These are phyloP conservation scores for Wickerhamomyces queroliae DNA, from an alignment of 805 yeast species.

Conservation along the genomic window DNA sequence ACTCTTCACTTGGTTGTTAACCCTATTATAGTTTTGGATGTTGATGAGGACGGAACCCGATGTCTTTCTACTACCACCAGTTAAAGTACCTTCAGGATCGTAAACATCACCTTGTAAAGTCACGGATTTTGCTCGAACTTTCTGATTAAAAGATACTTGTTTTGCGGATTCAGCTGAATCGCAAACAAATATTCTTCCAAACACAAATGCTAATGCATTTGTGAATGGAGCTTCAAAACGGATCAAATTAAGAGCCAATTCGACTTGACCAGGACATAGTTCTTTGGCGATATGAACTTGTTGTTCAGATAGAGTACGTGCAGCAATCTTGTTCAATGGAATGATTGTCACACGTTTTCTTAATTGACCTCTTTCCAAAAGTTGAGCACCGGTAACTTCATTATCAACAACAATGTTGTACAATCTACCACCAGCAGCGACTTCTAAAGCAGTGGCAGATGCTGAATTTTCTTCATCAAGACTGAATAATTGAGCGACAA, in stretches of 20 bases:
- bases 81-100: slow-evolving; percentile 92
- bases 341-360: slow-evolving; percentile 83
- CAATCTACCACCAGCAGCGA: slow-evolving; percentile 88
- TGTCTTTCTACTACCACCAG: slow-evolving; percentile 84
- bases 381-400: slow-evolving; percentile 76
- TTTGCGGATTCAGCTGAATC: slow-evolving; percentile 85
- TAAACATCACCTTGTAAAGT: slow-evolving; percentile 91
- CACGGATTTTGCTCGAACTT: slow-evolving; percentile 73
- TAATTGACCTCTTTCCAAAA: slow-evolving; percentile 73
- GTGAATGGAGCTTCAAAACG: slow-evolving; percentile 65
- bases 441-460: slow-evolving; percentile 80
- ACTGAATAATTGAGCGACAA: slow-evolving; percentile 79
- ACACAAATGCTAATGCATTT: slow-evolving; percentile 86
- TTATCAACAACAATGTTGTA: slow-evolving; percentile 89
- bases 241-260: slow-evolving; percentile 79
- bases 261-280: slow-evolving; percentile 80
- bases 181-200: slow-evolving; percentile 88
- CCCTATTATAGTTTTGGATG: slow-evolving; percentile 57
- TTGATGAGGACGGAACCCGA: slow-evolving; percentile 53
- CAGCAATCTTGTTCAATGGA: slow-evolving; percentile 80
- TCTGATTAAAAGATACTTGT: slow-evolving; percentile 79
- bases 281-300: slow-evolving; percentile 61
- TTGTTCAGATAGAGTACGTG: slow-evolving; percentile 47
- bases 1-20: slow-evolving; percentile 31
- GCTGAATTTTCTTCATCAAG: slow-evolving; percentile 50